These are phyloP conservation scores for Secale cereale DNA, from an alignment of 176 grass and related monocot genomes.

Conservation along the genomic window DNA sequence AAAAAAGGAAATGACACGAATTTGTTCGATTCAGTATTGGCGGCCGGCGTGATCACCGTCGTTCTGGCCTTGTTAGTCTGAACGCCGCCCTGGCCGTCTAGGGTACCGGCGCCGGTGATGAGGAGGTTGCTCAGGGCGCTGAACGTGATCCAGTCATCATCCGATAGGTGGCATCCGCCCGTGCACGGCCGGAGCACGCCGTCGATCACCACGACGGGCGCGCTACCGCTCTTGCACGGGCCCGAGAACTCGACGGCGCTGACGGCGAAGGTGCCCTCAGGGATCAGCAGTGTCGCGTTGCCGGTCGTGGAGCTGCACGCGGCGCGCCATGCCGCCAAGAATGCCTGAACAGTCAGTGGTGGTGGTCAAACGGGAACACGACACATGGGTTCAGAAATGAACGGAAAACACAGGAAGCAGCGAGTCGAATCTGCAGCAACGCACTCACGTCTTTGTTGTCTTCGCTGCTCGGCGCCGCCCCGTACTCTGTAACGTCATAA, in stretches of 20 bases:
- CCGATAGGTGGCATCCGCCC: neutral
- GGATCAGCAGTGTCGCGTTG: constrained; percentile 35
- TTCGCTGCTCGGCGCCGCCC: constrained; percentile 18
- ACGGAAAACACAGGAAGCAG: neutral
- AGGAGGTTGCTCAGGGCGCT: constrained; percentile 20
- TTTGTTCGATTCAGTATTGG: neutral
- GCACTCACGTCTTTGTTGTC: constrained; percentile 41
- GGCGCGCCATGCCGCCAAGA: constrained; percentile 41
- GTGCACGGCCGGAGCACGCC: constrained; percentile 27
- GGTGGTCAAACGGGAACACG: neutral
- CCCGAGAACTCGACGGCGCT: constrained; percentile 29
- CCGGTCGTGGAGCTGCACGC: constrained; percentile 21
- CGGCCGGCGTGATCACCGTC: neutral
- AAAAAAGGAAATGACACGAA: neutral
- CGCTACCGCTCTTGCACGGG: constrained; percentile 5
- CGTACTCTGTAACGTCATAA: constrained; percentile 36
- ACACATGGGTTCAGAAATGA: neutral
- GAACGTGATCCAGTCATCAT: constrained; percentile 48
- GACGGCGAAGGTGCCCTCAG: constrained; percentile 38
- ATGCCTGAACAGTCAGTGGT: constrained; percentile 20
- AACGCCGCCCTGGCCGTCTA: constrained; percentile 33
- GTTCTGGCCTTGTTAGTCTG: neutral
- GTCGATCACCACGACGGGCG: constrained; percentile 22
- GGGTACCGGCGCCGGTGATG: constrained; percentile 38
- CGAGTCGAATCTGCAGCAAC: neutral